Evolutionary conservation across 495 filamentous ascomycete genomes (phyloP).

Genomic region (Penicillium salamii): DNA sequence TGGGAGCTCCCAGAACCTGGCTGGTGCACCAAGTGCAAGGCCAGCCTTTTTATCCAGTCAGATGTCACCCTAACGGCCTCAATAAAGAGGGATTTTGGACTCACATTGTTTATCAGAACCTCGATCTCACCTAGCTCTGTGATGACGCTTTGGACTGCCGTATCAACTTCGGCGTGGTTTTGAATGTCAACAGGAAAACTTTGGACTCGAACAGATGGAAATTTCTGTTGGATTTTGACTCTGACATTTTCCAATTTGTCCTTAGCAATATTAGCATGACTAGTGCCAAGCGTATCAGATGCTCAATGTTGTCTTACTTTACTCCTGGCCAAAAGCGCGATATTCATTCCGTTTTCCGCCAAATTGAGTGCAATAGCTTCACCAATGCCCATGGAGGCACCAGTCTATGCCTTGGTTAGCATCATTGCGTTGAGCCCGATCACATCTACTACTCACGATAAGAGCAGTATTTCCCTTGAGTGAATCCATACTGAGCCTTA

Average conservation of each 20-base stretch:
- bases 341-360: slow-evolving; percentile 19
- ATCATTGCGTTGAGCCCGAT: no score
- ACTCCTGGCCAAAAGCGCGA: slow-evolving; percentile 15
- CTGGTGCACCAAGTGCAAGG: neutral
- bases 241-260: no score
- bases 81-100: neutral
- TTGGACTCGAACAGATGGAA: neutral
- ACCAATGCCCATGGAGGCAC: slow-evolving; percentile 36
- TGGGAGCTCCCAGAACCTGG: neutral
- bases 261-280: neutral
- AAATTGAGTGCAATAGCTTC: slow-evolving; percentile 23
- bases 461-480: no score
- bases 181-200: neutral
- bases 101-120: neutral
- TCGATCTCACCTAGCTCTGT: neutral
- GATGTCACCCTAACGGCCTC: no score
- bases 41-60: neutral
- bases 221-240: no score
- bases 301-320: neutral
- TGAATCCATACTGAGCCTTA: no score
- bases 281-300: neutral
- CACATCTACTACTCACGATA: no score
- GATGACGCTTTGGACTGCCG: neutral
- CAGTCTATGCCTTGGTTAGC: no score
- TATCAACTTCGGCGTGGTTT: neutral